Percentiles rank a stretch among this genome's conserved stretches.
These are phyloP conservation scores for Stemphylium vesicarium DNA, from an alignment of 2,329 filamentous ascomycete genomes.

Conservation along the genomic window DNA sequence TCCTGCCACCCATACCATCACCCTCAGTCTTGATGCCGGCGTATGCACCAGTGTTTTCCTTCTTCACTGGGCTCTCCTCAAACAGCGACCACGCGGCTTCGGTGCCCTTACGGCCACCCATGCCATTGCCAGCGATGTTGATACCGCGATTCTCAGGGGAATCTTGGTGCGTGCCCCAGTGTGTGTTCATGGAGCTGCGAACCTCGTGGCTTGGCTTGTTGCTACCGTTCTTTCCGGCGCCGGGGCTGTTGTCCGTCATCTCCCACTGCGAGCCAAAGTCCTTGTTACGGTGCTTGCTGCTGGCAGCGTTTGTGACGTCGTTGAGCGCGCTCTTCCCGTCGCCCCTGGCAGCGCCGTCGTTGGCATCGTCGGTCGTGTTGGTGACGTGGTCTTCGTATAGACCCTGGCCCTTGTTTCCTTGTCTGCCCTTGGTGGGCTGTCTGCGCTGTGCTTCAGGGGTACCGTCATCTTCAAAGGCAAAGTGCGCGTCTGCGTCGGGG, in stretches of 20 bases:
- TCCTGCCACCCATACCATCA: constrained; percentile 51
- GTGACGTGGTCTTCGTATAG: constrained; percentile 82
- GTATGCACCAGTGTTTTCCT: constrained; percentile 38
- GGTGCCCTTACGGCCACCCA: constrained; percentile 49
- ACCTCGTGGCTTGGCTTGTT: constrained; percentile 59
- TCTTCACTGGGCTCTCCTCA: constrained; percentile 37
- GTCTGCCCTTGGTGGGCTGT: constrained; percentile 53
- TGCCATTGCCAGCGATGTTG: constrained; percentile 51
- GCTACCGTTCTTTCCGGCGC: constrained; percentile 46
- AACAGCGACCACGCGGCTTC: constrained; percentile 50
- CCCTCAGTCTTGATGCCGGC: constrained; percentile 44
- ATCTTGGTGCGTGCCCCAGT: constrained; percentile 43
- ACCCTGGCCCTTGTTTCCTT: constrained; percentile 70
- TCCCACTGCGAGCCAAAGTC: constrained; percentile 80
- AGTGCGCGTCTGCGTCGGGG: constrained; percentile 81
- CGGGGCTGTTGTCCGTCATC: constrained; percentile 72
- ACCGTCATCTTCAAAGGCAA: constrained; percentile 80
- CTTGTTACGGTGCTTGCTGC: constrained; percentile 74
- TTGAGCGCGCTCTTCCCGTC: constrained; percentile 59
- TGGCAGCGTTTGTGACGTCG: constrained; percentile 75
- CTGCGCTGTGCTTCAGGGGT: constrained; percentile 60
- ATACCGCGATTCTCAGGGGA: constrained; percentile 39
- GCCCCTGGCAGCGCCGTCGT: constrained; percentile 55
- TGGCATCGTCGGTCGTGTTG: constrained; percentile 50
- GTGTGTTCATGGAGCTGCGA: constrained; percentile 61